phyloP scores from a whole-genome alignment of 2,329 filamentous ascomycete genomes.

The Botryosphaeria agaves region DNA sequence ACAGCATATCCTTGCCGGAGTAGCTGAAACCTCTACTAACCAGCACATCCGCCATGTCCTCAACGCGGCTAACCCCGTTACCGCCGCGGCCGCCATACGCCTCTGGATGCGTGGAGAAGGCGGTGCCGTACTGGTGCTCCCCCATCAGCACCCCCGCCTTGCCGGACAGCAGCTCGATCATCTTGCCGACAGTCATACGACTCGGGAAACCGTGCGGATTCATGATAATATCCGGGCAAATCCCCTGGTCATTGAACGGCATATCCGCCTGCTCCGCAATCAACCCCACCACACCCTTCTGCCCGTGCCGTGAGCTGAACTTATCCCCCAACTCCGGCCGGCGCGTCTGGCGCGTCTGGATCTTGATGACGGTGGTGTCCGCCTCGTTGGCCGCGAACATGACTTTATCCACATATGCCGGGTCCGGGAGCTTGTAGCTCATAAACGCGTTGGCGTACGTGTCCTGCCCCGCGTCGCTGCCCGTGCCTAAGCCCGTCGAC shows the following conservation, averaged over 20 bases:
- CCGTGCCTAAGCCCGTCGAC: slow-evolving; percentile 47
- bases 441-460: slow-evolving; percentile 1
- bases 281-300: slow-evolving; percentile 94
- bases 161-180: slow-evolving; percentile 85
- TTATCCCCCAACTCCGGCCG: slow-evolving; percentile 94
- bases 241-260: slow-evolving; percentile 80
- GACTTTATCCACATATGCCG: slow-evolving; percentile 87
- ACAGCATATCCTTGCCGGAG: slow-evolving; percentile 94
- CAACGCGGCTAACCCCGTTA: slow-evolving; percentile 66
- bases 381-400: slow-evolving; percentile 82
- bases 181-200: slow-evolving; percentile 97
- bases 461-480: slow-evolving; percentile 46
- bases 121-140: slow-evolving; percentile 76
- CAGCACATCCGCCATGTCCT: slow-evolving; percentile 76
- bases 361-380: slow-evolving; percentile 76
- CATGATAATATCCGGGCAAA: slow-evolving; percentile 99
- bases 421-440: slow-evolving; percentile 50
- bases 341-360: slow-evolving; percentile 89
- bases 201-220: slow-evolving; percentile 99
- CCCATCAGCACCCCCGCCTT: slow-evolving; percentile 84
- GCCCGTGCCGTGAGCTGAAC: slow-evolving; percentile 94
- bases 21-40: slow-evolving; percentile 86
- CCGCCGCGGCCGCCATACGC: too few species aligned
- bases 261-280: slow-evolving; percentile 95
- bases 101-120: too few species aligned